phyloP scores from a whole-genome alignment of 768 basidiomycete genomes.

The Dictyophora rubrovolvata region DNA sequence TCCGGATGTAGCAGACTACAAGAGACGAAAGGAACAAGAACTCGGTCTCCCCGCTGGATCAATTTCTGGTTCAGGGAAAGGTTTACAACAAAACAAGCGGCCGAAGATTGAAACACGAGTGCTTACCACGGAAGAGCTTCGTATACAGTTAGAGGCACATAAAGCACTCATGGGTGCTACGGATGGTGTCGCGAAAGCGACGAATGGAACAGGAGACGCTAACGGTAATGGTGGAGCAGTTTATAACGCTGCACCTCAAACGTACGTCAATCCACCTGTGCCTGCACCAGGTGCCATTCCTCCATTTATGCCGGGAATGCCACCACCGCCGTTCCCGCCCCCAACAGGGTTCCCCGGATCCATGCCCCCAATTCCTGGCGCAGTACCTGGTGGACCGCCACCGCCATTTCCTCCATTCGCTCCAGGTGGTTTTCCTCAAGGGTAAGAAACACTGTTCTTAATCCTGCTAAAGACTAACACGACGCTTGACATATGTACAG shows the following conservation, averaged over 20 bases:
- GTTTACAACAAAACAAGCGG: constrained; percentile 66
- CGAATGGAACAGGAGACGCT: constrained; percentile 24
- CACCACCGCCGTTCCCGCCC: constrained; percentile 29
- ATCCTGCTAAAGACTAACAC: constrained; percentile 15
- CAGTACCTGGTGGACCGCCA: constrained; percentile 8
- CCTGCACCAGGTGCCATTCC: constrained; percentile 14
- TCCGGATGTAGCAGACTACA: constrained; percentile 92
- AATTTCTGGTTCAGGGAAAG: constrained; percentile 37
- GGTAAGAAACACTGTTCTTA: constrained; percentile 23
- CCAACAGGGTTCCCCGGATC: constrained; percentile 29
- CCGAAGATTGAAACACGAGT: constrained; percentile 71
- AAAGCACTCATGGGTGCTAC: constrained; percentile 76
- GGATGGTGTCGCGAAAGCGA: constrained; percentile 26
- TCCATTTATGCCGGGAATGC: constrained; percentile 20
- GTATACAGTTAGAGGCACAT: constrained; percentile 79
- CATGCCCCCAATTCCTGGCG: background rate
- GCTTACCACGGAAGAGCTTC: constrained; percentile 74
- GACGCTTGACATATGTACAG: constrained; percentile 19
- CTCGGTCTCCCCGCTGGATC: constrained; percentile 75
- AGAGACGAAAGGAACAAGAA: constrained; percentile 90
- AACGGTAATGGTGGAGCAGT: constrained; percentile 46
- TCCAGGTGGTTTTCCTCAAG: constrained; percentile 12
- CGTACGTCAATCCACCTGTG: constrained; percentile 43
- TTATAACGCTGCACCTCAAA: constrained; percentile 64
- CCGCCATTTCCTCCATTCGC: constrained; percentile 20